Conservation (phyloP, 2,329 filamentous ascomycete genomes). For the Aspergillus ruber region DNA sequence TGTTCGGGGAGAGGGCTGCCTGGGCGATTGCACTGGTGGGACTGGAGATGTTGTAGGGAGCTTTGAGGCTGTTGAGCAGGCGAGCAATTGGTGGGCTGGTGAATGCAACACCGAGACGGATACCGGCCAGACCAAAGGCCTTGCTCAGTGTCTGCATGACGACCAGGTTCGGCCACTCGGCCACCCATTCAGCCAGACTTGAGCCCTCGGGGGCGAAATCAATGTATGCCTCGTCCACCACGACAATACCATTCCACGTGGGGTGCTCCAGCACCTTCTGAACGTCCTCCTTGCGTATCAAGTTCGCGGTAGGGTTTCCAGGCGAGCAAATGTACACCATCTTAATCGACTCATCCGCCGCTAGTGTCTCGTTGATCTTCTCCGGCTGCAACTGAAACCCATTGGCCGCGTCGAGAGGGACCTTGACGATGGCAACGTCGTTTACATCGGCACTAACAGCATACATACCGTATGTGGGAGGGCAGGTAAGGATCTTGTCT, state of each 20-base stretch:
- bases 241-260: constrained; percentile 89
- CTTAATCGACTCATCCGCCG: constrained; percentile 65
- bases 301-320: constrained; percentile 82
- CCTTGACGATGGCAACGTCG: constrained; percentile 76
- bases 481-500: constrained; percentile 90
- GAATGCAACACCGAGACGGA: constrained; percentile 83
- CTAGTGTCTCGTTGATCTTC: constrained; percentile 61
- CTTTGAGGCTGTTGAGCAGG: constrained; percentile 86
- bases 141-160: constrained; percentile 99
- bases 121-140: constrained; percentile 90
- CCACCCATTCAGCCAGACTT: constrained; percentile 84
- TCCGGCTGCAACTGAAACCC: constrained; percentile 68
- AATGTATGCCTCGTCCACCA: constrained; percentile 93
- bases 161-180: constrained; percentile 88
- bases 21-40: constrained; percentile 77
- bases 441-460: constrained; percentile 89
- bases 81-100: constrained; percentile 65
- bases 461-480: constrained; percentile 99
- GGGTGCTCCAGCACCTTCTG: constrained; percentile 70
- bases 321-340: constrained; percentile 89
- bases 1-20: constrained; percentile 61
- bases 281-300: constrained; percentile 71
- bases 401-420: constrained; percentile 69
- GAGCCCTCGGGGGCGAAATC: constrained; percentile 78
- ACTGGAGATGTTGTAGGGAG: constrained; percentile 90